phyloP scores from a whole-genome alignment of 2,329 filamentous ascomycete genomes.

The Myriosclerotinia scirpicola region DNA sequence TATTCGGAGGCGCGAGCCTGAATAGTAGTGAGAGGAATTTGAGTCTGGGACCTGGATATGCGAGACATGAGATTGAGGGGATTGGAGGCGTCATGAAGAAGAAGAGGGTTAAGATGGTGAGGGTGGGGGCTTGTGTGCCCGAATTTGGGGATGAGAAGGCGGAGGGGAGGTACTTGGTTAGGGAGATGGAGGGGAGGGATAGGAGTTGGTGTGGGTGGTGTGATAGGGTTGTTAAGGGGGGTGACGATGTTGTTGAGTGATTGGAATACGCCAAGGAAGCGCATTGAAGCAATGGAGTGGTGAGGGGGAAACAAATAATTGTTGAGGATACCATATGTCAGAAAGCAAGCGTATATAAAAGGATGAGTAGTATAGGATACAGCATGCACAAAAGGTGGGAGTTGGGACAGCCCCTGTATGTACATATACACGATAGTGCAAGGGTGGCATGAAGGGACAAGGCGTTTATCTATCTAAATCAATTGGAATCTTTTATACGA shows the following conservation, averaged over 20 bases:
- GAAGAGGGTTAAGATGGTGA: constrained; percentile 79
- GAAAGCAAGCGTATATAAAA: neutral
- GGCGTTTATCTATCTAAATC: neutral
- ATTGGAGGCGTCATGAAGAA: constrained; percentile 86
- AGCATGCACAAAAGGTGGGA: neutral
- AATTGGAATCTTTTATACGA: neutral
- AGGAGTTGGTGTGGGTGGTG: constrained; percentile 96
- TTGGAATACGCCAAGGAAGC: neutral
- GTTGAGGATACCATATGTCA: neutral
- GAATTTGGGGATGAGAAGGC: constrained; percentile 79
- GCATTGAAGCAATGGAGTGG: no score
- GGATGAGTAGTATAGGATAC: neutral
- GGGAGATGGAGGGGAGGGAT: constrained; percentile 66
- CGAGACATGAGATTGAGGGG: constrained; percentile 85
- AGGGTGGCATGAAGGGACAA: neutral
- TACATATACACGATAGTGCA: neutral
- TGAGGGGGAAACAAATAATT: neutral
- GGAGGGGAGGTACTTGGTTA: constrained; percentile 62
- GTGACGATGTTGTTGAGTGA: constrained; percentile 44
- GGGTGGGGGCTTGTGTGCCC: constrained; percentile 79
- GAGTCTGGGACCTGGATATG: constrained; percentile 66
- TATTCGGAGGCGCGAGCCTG: constrained; percentile 20
- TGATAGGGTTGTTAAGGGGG: constrained; percentile 67
- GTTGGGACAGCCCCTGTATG: neutral
- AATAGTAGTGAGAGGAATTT: constrained; percentile 30